Evolutionary conservation across 148 eudicot genomes (phyloP).

Genomic region (Fallopia convolvulus): DNA sequence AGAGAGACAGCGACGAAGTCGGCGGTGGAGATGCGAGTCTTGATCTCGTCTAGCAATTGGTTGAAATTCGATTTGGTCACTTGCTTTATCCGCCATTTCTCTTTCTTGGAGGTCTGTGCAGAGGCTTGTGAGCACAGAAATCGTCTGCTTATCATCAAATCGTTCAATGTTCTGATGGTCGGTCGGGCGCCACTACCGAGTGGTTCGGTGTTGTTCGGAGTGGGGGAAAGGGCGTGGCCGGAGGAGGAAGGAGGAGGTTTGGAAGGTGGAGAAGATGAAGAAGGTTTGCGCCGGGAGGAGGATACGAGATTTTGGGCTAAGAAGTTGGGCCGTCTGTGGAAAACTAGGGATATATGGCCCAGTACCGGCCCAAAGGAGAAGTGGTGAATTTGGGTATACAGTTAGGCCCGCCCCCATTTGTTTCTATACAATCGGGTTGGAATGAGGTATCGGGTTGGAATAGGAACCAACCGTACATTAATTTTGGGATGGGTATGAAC

Average conservation of each 20-base stretch:
- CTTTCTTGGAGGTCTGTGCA: background rate
- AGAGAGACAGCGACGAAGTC: conserved; percentile 69
- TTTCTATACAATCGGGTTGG: no score
- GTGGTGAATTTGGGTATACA: no score
- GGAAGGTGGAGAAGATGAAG: background rate
- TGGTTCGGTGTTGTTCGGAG: background rate
- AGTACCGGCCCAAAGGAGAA: no score
- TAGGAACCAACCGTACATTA: no score
- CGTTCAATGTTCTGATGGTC: background rate
- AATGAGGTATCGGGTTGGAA: no score
- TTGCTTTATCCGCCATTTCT: conserved; percentile 57
- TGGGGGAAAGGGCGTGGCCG: background rate
- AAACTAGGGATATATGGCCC: no score
- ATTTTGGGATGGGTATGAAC: no score
- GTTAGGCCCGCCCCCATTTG: no score
- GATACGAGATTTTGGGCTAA: no score
- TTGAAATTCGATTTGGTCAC: conserved; percentile 68
- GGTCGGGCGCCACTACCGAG: background rate
- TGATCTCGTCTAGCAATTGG: conserved; percentile 34
- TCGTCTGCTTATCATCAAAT: background rate
- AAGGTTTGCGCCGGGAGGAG: background rate
- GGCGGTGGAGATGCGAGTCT: conserved; percentile 31
- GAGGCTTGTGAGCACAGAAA: background rate
- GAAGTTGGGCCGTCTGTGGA: no score
- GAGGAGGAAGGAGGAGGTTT: background rate